Evolutionary conservation across 2,329 filamentous ascomycete species (phyloP).

Genomic region (Alternaria brassicae): DNA sequence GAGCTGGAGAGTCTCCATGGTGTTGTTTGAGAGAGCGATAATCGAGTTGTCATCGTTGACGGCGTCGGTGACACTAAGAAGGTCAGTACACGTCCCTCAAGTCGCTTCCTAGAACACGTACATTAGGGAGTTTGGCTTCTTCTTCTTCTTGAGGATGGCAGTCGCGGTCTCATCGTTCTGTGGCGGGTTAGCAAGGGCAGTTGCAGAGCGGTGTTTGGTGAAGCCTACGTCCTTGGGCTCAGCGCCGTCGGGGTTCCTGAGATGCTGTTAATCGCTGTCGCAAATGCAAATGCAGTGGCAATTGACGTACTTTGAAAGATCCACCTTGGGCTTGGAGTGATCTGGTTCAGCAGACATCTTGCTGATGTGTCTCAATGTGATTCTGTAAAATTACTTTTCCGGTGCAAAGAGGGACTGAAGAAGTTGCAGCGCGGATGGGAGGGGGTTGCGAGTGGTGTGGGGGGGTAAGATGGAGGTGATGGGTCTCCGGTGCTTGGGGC

Average conservation of each 20-base stretch:
- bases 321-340: conserved; percentile 58
- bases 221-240: conserved; percentile 77
- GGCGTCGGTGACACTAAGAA: conserved; percentile 90
- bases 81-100: conserved; percentile 37
- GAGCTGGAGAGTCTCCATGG: conserved; percentile 97
- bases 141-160: conserved; percentile 99
- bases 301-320: conserved; percentile 56
- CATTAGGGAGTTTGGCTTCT: conserved; percentile 99
- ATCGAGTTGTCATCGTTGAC: conserved; percentile 99
- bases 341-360: conserved; percentile 61
- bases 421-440: conserved; percentile 26
- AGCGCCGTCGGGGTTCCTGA: conserved; percentile 85
- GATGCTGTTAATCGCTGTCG: conserved; percentile 52
- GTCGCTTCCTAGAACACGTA: conserved; percentile 57
- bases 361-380: conserved; percentile 25
- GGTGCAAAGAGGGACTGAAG: conserved; percentile 15
- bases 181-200: conserved; percentile 42
- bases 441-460: conserved; percentile 25
- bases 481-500: conserved; percentile 28
- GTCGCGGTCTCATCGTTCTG: conserved; percentile 91
- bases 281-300: conserved; percentile 14
- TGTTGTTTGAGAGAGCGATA: conserved; percentile 96
- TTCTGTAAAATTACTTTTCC: conserved; percentile 23
- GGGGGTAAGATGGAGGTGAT: conserved; percentile 40
- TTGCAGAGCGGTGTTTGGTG: conserved; percentile 13